A percentile compares a stretch with the other conserved stretches of the same genome.
Conservation (phyloP, 108 stramenopile species). For the Pseudonitzschia multiseries region DNA sequence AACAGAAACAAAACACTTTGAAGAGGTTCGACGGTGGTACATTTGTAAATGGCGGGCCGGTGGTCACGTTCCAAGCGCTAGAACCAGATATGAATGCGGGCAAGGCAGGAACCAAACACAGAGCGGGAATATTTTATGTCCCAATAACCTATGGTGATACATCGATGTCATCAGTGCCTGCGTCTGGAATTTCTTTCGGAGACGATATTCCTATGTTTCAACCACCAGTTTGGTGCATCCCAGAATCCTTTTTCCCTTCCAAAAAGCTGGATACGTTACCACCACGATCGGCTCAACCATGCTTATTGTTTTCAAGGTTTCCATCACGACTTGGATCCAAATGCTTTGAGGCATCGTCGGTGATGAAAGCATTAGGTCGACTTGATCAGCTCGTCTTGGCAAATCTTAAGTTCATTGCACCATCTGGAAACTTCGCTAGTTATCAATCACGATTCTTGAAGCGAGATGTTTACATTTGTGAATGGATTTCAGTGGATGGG, state of each 20-base stretch:
- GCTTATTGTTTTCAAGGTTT: constrained; percentile 57
- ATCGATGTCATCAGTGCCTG: background rate
- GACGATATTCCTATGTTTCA: constrained; percentile 23
- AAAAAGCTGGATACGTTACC: constrained; percentile 79
- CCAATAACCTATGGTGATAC: constrained; percentile 26
- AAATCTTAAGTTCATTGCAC: constrained; percentile 45
- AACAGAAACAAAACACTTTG: constrained; percentile 13
- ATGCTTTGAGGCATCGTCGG: constrained; percentile 57
- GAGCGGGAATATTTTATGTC: constrained; percentile 69
- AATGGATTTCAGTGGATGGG: constrained; percentile 65
- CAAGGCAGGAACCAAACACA: constrained; percentile 40
- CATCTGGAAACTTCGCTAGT: constrained; percentile 26
- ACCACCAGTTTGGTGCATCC: constrained; percentile 76
- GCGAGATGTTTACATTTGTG: constrained; percentile 77
- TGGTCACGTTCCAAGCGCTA: constrained; percentile 67
- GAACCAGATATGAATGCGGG: constrained; percentile 46
- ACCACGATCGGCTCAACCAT: constrained; percentile 70
- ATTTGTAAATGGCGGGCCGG: constrained; percentile 75
- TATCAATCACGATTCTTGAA: constrained; percentile 47
- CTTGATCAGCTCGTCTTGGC: constrained; percentile 63
- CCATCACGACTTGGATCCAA: constrained; percentile 63
- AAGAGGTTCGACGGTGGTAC: constrained; percentile 25
- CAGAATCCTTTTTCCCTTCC: constrained; percentile 70
- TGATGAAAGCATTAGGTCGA: constrained; percentile 71
- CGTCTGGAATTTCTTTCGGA: constrained; percentile 1